A percentile compares a stretch with the other conserved stretches of the same genome.
phyloP scores from a whole-genome alignment of 2,329 filamentous ascomycete genomes.

The Pestalotiopsis fici region DNA sequence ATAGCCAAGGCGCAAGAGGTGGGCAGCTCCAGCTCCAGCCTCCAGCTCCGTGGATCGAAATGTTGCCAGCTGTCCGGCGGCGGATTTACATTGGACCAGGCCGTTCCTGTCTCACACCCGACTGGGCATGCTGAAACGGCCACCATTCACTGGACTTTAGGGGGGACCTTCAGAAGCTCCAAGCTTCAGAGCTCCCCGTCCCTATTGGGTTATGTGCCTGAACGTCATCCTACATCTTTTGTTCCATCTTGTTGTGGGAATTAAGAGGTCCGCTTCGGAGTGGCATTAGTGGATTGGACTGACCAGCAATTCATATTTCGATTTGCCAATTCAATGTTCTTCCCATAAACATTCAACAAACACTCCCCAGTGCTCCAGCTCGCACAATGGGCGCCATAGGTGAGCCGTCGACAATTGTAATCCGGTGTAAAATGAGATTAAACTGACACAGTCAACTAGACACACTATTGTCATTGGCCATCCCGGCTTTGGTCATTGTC shows the following conservation, averaged over 20 bases:
- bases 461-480: conserved; percentile 49
- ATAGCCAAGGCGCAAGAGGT: background rate
- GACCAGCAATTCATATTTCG: background rate
- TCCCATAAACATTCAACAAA: background rate
- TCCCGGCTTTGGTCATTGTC: conserved; percentile 64
- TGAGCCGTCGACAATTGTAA: background rate
- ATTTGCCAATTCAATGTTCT: background rate
- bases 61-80: conserved; percentile 1
- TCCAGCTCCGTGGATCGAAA: background rate
- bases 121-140: background rate
- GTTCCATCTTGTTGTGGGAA: background rate
- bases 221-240: conserved; percentile 1
- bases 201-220: background rate
- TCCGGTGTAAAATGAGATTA: background rate
- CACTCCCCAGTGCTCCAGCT: background rate
- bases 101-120: too few species aligned
- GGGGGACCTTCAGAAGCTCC: background rate
- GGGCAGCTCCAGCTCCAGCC: background rate
- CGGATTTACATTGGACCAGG: conserved; percentile 6
- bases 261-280: background rate
- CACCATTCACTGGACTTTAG: background rate
- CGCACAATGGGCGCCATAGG: conserved; percentile 4
- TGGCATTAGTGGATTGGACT: background rate
- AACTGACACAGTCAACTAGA: conserved; percentile 33
- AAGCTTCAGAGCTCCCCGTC: background rate